phyloP scores from a whole-genome alignment of 1,284 basidiomycete species.

The Moesziomyces globuligerus region DNA sequence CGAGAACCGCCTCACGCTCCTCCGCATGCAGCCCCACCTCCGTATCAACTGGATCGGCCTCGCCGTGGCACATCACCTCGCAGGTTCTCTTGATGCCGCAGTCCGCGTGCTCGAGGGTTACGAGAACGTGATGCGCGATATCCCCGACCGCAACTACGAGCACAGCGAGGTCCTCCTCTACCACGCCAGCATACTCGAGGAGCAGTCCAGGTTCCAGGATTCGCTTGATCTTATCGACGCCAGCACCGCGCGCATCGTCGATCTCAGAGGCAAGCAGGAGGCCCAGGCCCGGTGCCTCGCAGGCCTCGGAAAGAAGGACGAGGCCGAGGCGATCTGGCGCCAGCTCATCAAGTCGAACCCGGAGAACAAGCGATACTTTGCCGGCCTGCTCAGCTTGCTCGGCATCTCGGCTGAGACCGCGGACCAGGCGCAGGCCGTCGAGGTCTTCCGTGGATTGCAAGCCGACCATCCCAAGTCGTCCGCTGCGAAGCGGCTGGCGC shows the following conservation, averaged over 20 bases:
- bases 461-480: constrained; percentile 51
- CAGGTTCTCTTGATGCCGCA: constrained; percentile 79
- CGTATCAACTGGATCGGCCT: constrained; percentile 90
- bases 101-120: constrained; percentile 78
- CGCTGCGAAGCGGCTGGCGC: constrained; percentile 53
- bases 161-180: constrained; percentile 86
- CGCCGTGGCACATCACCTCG: constrained; percentile 87
- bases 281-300: constrained; percentile 69
- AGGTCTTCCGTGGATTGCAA: constrained; percentile 42
- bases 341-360: constrained; percentile 84
- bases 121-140: constrained; percentile 62
- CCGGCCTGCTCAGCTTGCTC: constrained; percentile 76
- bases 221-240: constrained; percentile 64
- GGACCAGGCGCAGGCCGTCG: constrained; percentile 25
- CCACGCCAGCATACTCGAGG: constrained; percentile 81
- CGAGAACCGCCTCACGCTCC: constrained; percentile 82
- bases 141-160: constrained; percentile 70
- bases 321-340: constrained; percentile 82
- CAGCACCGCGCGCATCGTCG: constrained; percentile 66
- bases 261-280: constrained; percentile 33
- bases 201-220: constrained; percentile 72
- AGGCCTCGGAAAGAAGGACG: constrained; percentile 74
- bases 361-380: constrained; percentile 84
- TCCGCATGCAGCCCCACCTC: constrained; percentile 82
- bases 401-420: constrained; percentile 72